Conservation (phyloP, 768 basidiomycete genomes). For the Pulveroboletus sp. region DNA sequence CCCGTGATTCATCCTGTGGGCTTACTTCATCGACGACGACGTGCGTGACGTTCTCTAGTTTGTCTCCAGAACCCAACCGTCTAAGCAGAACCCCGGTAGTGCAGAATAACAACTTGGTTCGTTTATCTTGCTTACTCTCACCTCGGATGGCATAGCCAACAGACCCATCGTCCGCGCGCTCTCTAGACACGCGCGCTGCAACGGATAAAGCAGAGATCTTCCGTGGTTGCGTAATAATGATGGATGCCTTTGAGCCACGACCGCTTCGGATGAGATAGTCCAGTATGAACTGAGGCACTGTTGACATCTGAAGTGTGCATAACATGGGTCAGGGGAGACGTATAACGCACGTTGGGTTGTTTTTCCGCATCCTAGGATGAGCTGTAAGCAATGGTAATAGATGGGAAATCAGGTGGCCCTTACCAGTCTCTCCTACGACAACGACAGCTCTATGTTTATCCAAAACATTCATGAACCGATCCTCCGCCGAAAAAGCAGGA, state of each 20-base stretch:
- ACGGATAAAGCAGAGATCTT: conserved; percentile 87
- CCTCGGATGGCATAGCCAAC: conserved; percentile 90
- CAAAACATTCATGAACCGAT: conserved; percentile 58
- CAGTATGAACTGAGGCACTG: conserved; percentile 86
- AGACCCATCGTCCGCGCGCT: conserved; percentile 69
- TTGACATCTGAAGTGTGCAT: conserved; percentile 1
- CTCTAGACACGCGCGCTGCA: conserved; percentile 79
- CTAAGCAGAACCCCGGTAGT: conserved; percentile 92
- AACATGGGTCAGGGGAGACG: neutral
- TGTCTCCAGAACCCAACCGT: conserved; percentile 70
- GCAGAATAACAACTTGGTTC: conserved; percentile 81
- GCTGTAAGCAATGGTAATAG: conserved; percentile 1
- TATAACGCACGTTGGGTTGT: conserved; percentile 69
- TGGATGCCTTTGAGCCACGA: conserved; percentile 62
- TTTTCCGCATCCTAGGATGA: conserved; percentile 71
- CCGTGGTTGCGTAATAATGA: conserved; percentile 87
- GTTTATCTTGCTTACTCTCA: conserved; percentile 61
- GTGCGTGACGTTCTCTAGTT: conserved; percentile 69
- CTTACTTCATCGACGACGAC: conserved; percentile 86
- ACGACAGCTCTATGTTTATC: conserved; percentile 64
- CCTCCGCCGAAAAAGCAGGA: conserved; percentile 71
- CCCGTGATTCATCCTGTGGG: neutral
- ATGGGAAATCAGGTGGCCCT: conserved; percentile 7
- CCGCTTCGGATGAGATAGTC: conserved; percentile 69
- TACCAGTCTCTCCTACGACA: conserved; percentile 88